Percentiles rank a stretch among this genome's conserved stretches.
These are phyloP conservation scores for Pythium apleroticum DNA, from an alignment of 352 stramenopile species.

Conservation along the genomic window DNA sequence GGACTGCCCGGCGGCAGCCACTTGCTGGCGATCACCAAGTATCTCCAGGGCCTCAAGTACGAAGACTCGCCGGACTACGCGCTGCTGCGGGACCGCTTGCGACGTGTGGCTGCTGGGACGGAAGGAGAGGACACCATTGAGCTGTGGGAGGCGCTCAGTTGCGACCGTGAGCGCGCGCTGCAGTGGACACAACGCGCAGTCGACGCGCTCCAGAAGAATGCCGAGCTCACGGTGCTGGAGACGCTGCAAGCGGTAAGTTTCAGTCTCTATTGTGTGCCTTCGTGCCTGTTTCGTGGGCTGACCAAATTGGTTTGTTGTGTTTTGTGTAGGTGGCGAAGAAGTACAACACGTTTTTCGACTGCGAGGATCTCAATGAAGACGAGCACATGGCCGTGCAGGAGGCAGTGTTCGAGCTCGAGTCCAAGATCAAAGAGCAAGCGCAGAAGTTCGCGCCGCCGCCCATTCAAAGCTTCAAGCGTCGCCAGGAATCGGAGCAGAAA, in stretches of 20 bases:
- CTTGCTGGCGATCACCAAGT: constrained; percentile 76
- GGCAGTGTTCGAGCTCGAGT: constrained; percentile 70
- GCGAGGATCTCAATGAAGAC: constrained; percentile 40
- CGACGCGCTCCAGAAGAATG: constrained; percentile 45
- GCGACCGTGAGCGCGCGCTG: constrained; percentile 49
- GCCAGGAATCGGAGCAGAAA: constrained; percentile 75
- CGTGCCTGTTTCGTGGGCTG: background rate
- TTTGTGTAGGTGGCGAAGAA: constrained; percentile 56
- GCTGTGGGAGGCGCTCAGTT: constrained; percentile 43
- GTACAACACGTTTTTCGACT: constrained; percentile 79
- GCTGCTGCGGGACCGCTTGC: constrained; percentile 38
- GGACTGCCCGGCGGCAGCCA: constrained; percentile 64
- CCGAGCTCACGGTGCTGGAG: constrained; percentile 36
- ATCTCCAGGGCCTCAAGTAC: constrained; percentile 73
- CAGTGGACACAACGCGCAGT: constrained; percentile 54
- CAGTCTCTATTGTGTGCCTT: background rate
- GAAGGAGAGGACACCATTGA: constrained; percentile 47
- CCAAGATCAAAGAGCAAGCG: constrained; percentile 38
- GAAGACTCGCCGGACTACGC: constrained; percentile 73
- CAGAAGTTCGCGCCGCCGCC: constrained; percentile 60
- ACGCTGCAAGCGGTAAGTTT: constrained; percentile 45
- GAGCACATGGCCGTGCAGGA: constrained; percentile 65
- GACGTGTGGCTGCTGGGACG: constrained; percentile 33
- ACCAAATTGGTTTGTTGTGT: no score
- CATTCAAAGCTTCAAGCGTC: constrained; percentile 85